Base-by-base conservation (phyloP, 768 basidiomycete genomes). In the Kwoniella europaea region DNA sequence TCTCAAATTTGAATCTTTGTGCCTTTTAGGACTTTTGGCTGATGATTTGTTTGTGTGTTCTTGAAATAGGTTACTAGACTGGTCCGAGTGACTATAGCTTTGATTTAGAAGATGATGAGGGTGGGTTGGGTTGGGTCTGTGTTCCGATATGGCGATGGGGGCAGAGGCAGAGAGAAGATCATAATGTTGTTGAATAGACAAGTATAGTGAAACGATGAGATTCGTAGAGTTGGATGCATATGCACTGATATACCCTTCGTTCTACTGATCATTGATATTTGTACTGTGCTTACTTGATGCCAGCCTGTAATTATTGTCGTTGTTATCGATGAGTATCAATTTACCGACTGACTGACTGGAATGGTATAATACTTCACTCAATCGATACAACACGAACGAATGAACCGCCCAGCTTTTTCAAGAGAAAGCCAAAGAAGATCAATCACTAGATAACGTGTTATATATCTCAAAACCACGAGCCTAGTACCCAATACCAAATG, bases 41-140 rank as follows among this genome's bases (percentile, higher is more conserved):
- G 29, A 54, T 20, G n/a, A 24, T 46, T 13, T 44, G 27, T n/a
- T 16, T 20, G 5, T 22, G 4, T 10, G 18, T 20, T 20, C 43
- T 54, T 42, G 24, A 35, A 35, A 35, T 65, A 65, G 65, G 65
- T 57, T 65, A 65, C 41, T 65, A 65, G 65, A 65, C 65, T 54
- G 13, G 10, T 18, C 1, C 12, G 46, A 59, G 35, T 7, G 6
- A 35, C 6, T 5, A 6, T 9, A 35, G 35, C 35, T 35, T 35
- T 9, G 35, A 35, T 7, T 35, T 35, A 35, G 35, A 35, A 35
- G 7, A 35, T 35, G 35, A 35, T 35, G 35, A 35, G 35, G 35
- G 27, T 27, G 27, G 27, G 27, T 27, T 27, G 27, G 27, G 27
- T 27, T 27, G 27, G n/a, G n/a, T 56, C 27, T 27, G 27, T 3